These are phyloP conservation scores for Penicillium sp. DNA, from an alignment of 2,329 filamentous ascomycete genomes.

Conservation along the genomic window DNA sequence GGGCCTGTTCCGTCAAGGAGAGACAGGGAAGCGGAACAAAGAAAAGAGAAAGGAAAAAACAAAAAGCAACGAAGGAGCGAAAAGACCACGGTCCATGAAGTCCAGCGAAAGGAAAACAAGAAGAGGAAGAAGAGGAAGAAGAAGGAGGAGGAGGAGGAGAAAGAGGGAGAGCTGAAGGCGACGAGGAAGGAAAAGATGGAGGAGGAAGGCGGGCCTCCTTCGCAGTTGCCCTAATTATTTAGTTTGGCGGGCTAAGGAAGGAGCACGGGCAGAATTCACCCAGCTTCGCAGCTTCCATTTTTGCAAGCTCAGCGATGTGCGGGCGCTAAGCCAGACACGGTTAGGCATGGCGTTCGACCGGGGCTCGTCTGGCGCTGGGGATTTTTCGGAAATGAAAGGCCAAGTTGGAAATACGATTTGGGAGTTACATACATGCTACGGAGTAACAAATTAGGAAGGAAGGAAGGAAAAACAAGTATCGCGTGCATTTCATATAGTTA, in stretches of 20 bases:
- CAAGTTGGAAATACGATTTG: not conserved
- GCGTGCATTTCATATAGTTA: too few species aligned
- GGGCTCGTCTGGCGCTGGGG: not conserved
- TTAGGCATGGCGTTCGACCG: not conserved
- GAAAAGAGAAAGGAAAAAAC: constrained; percentile 19
- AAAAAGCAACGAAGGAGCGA: constrained; percentile 16
- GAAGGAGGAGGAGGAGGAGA: constrained; percentile 16
- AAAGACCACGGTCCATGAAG: constrained; percentile 5
- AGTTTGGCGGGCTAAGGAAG: not conserved
- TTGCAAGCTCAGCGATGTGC: not conserved
- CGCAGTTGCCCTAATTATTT: not conserved
- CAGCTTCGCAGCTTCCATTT: not conserved
- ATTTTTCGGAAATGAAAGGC: not conserved
- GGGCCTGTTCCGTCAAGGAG: constrained; percentile 10
- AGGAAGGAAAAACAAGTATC: too few species aligned
- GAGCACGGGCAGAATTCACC: not conserved
- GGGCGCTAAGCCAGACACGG: not conserved
- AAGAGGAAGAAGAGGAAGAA: constrained; percentile 22
- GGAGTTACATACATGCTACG: too few species aligned
- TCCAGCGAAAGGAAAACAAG: constrained; percentile 3
- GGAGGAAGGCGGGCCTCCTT: not conserved
- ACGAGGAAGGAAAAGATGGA: not conserved
- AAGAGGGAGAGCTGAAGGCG: not conserved
- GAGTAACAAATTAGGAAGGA: too few species aligned
- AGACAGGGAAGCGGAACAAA: constrained; percentile 7